phyloP scores from a whole-genome alignment of 805 yeast genomes.

The Ogataea sp. region DNA sequence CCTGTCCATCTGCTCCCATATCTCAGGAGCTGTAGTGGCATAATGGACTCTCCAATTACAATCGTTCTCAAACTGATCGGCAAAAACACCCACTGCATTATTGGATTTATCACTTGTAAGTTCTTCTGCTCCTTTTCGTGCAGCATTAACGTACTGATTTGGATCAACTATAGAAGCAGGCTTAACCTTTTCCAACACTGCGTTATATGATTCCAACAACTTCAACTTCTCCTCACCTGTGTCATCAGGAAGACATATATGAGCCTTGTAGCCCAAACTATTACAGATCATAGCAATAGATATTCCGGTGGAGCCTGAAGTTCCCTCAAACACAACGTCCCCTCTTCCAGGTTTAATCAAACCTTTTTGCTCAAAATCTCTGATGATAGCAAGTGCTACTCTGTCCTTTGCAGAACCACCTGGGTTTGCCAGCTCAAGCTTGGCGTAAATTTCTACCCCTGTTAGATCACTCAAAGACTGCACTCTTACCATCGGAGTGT shows the following conservation, averaged over 20 bases:
- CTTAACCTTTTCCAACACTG: constrained; percentile 72
- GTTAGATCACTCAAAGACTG: constrained; percentile 63
- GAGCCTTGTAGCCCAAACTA: constrained; percentile 82
- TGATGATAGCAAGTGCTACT: constrained; percentile 79
- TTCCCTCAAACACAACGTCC: constrained; percentile 85
- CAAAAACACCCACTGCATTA: constrained; percentile 62
- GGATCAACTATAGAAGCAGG: constrained; percentile 97
- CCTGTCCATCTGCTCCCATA: constrained; percentile 63
- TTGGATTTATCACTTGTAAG: constrained; percentile 32
- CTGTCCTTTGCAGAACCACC: constrained; percentile 96
- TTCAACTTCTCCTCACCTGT: constrained; percentile 79
- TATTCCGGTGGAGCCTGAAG: constrained; percentile 95
- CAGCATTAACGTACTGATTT: constrained; percentile 85
- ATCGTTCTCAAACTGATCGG: constrained; percentile 93
- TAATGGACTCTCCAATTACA: constrained; percentile 85
- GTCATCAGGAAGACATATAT: constrained; percentile 92
- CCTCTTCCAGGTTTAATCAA: constrained; percentile 49
- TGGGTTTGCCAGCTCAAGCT: constrained; percentile 78
- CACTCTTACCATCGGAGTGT: constrained; percentile 77
- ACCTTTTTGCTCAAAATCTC: constrained; percentile 56
- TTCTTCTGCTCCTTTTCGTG: constrained; percentile 55
- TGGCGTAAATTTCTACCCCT: constrained; percentile 80
- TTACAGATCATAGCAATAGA: constrained; percentile 87
- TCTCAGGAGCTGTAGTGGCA: constrained; percentile 85
- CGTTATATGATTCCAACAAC: constrained; percentile 69